Conservation (phyloP, 2,329 filamentous ascomycete genomes). For the Fusarium nisikadoi region DNA sequence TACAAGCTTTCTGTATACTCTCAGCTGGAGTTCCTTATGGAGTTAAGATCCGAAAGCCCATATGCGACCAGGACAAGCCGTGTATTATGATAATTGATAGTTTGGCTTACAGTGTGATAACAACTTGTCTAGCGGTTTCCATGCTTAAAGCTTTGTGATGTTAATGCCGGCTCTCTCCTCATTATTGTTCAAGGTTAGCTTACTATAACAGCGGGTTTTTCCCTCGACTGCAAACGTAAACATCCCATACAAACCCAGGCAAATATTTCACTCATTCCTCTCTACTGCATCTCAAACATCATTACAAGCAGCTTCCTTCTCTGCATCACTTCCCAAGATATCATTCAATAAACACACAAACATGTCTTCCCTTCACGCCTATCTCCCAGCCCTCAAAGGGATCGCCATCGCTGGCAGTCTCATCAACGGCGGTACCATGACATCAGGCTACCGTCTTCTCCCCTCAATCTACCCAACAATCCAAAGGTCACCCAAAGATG, state of each 20-base stretch:
- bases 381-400: conserved; percentile 22
- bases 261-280: not conserved
- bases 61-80: too few relatives aligned
- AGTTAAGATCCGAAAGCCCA: not conserved
- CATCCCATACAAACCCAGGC: rapidly evolving
- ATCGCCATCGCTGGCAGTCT: conserved; percentile 32
- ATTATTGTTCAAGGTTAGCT: rapidly evolving
- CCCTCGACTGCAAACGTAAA: not conserved
- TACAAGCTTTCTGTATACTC: not conserved
- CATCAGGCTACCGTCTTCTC: conserved; percentile 30
- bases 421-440: conserved; percentile 34
- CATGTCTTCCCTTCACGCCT: conserved; percentile 7
- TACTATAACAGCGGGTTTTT: not conserved
- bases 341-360: rapidly evolving
- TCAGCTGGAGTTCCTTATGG: not conserved
- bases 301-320: not conserved
- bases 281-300: not conserved
- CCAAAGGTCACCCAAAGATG: conserved; percentile 22
- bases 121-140: not conserved
- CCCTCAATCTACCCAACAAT: conserved; percentile 27
- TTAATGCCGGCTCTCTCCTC: not conserved
- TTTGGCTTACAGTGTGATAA: not conserved
- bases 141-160: not conserved
- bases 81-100: not conserved
- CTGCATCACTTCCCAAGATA: rapidly evolving